Evolutionary conservation across 768 basidiomycete genomes (phyloP).

Genomic region (Baorangia bicolor): DNA sequence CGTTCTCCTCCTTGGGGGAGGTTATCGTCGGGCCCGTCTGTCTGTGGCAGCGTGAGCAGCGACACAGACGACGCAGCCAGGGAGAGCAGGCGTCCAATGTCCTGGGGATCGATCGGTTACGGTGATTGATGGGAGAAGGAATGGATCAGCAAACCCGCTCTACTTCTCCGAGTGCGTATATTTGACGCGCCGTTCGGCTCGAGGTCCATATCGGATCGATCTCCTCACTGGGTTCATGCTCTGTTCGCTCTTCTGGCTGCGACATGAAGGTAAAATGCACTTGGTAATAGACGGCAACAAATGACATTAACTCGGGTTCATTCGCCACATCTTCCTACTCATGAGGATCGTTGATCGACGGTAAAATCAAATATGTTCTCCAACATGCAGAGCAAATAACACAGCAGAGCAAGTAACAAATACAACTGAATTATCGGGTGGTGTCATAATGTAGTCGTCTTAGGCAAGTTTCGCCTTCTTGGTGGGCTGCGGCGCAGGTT

Average conservation of each 20-base stretch:
- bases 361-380: not conserved
- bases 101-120: constrained; percentile 40
- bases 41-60: constrained; percentile 79
- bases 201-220: constrained; percentile 81
- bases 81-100: constrained; percentile 72
- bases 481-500: constrained; percentile 55
- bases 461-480: constrained; percentile 69
- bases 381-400: constrained; percentile 20
- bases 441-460: constrained; percentile 31
- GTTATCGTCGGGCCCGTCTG: constrained; percentile 63
- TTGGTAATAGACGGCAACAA: not conserved
- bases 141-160: constrained; percentile 55
- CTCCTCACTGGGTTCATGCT: constrained; percentile 32
- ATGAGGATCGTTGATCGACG: not conserved
- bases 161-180: constrained; percentile 75
- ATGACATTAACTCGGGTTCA: not conserved
- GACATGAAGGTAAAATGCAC: constrained; percentile 15
- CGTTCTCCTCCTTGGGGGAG: constrained; percentile 81
- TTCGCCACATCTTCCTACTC: not conserved
- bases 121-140: not conserved
- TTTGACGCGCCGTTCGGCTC: constrained; percentile 78
- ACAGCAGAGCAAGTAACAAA: constrained; percentile 30
- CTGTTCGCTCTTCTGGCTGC: constrained; percentile 17
- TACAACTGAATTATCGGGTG: constrained; percentile 30
- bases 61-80: constrained; percentile 78